Evolutionary conservation across 768 basidiomycete species (phyloP), one percentile per base, ranked within the genome.

Genomic region (Psilocybe cubensis): DNA sequence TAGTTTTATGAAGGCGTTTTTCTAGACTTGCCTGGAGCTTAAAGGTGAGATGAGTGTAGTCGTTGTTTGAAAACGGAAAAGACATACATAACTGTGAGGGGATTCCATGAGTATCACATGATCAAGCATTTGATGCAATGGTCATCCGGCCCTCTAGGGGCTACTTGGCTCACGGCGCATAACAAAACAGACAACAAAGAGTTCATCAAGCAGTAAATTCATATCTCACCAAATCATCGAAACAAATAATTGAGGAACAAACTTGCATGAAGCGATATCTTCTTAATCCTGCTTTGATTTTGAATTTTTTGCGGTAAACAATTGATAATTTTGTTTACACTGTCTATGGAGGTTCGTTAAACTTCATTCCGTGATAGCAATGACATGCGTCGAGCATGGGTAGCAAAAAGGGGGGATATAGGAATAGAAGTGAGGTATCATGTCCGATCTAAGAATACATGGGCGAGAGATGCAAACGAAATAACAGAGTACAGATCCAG

Each of bases 361-460:
- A 31, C 35, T 6, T 38, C 18, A 48, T 29, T 48, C 27, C 46
- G 20, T n/a, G 47, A 51, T 65, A 62, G 64, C 27, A 29, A 63
- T 57, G 52, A 44, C 49, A 56, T 54, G 62, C 60, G 50, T 59
- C 52, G 55, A 63, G 58, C 63, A 59, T 40, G 61, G 21, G 38
- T 23, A 25, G 33, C 41, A 55, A 44, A 42, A 28, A 42, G 24
- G 42, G 56, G 46, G 49, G 18, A 51, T 43, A 45, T 42, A 50
- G 44, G 28, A 23, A 48, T 51, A 24, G 41, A 46, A 57, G 20
- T 27, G 35, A 24, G 43, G 58, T 62, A 63, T 56, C 48, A 51
- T 58, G 56, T 60, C 60, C 55, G 59, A 59, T 69, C 68, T 69
- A 69, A 52, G 54, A 59, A 66, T 69, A 69, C 68, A 69, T 51